Percentiles rank a stretch among this genome's conserved stretches.
Conservation (phyloP, 2,329 filamentous ascomycete species). For the Cryphonectria parasitica region DNA sequence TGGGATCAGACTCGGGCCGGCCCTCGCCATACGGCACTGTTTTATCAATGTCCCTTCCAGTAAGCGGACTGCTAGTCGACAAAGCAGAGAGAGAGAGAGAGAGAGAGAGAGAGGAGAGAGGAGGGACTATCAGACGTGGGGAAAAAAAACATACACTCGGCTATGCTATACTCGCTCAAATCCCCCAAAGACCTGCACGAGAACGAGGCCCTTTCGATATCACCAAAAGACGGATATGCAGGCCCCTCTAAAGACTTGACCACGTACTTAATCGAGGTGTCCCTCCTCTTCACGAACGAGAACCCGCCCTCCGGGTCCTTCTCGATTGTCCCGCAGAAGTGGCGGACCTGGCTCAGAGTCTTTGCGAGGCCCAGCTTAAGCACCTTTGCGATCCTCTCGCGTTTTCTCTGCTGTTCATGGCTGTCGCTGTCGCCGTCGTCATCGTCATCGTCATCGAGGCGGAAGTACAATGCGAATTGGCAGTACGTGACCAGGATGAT, state of each 20-base stretch:
- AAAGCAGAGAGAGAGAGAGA: not conserved
- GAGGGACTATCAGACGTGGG: too few species aligned
- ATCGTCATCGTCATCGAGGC: conserved; percentile 32
- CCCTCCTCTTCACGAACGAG: conserved; percentile 18
- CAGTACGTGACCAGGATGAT: conserved; percentile 37
- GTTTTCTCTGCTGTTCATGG: conserved; percentile 24
- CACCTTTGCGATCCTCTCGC: conserved; percentile 39
- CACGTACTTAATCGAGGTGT: conserved; percentile 29
- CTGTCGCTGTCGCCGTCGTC: conserved; percentile 31
- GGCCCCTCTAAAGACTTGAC: conserved; percentile 37
- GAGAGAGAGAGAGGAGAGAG: not conserved
- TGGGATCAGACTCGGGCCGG: conserved; percentile 41
- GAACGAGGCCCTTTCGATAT: conserved; percentile 35
- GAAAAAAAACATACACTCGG: conserved; percentile 17
- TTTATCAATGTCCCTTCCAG: not conserved
- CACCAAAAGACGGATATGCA: conserved; percentile 33
- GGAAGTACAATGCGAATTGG: conserved; percentile 43
- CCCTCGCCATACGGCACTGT: conserved; percentile 34
- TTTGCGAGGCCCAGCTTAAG: conserved; percentile 9
- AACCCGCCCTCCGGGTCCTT: conserved; percentile 40
- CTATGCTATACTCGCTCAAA: conserved; percentile 16
- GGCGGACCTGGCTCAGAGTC: conserved; percentile 41
- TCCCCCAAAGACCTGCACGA: conserved; percentile 30
- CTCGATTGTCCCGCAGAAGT: conserved; percentile 44
- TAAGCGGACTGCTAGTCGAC: not conserved